Base-by-base conservation (phyloP, 306 rosid species). In the Cicer judaicum region DNA sequence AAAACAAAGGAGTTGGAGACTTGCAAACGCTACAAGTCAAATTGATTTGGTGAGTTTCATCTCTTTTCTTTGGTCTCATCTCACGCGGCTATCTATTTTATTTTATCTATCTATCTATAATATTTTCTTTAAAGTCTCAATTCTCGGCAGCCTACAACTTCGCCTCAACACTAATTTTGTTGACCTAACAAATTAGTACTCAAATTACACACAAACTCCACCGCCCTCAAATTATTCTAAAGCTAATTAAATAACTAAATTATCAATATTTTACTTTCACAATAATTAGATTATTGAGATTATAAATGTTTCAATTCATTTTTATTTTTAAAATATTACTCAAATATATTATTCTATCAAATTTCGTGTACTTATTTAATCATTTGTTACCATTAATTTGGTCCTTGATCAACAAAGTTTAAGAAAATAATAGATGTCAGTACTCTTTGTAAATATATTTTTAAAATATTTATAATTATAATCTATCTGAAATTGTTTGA, bases 21-120 rank as follows among this genome's bases (percentile, higher is more conserved):
- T 43, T 13, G 36, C 14, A 68, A 78, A 44, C 57, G 66, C 3
- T 40, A 60, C 11, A 75, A 84, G 75, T 83, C 84, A 61, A 55
- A 16, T 47, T 29, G 61, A n/a, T 65, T 79, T 73, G 82, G 72
- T 77, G 38, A 73, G 38, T 46, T 57, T 12, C 5, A 8, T 14
- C 18, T 47, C 4, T 6, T 40, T 5, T 18, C 18, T 8, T 54
- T n/a, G 18, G 13, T 13, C 24, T 8, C 21, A 0, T 39, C 78
- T 76, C 21, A 76, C 84, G 85, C 84, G 82, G 54, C 16, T 34
- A 24, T 24, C 10, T 12, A 8, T 57, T 29, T 29, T 29, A 29
- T 29, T 29, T 29, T 29, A 16, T 13, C 80, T 8, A 6, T 19
- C 24, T 66, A 19, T 21, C 42, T 44, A 47, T 18, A 18, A 18